Evolutionary conservation across 148 eudicot genomes (phyloP).

Genomic region (Fagopyrum homotropicum): DNA sequence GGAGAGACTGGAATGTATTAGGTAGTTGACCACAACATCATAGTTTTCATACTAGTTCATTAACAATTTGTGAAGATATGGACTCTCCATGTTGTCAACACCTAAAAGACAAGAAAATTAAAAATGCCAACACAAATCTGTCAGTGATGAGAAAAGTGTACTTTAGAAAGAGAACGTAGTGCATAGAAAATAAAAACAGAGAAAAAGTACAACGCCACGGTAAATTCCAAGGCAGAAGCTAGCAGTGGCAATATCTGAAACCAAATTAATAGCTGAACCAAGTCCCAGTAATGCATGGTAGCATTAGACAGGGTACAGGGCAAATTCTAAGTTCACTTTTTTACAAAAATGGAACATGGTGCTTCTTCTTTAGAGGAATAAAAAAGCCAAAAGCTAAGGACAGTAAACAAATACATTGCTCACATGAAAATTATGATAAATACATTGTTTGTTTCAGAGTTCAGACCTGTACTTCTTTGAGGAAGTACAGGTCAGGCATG

Average conservation of each 20-base stretch:
- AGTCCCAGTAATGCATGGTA: neutral
- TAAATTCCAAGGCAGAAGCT: slow-evolving; percentile 83
- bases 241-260: slow-evolving; percentile 78
- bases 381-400: neutral
- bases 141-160: neutral
- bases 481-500: too few relatives aligned
- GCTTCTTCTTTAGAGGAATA: neutral
- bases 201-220: slow-evolving; percentile 5
- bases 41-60: slow-evolving; percentile 64
- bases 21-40: slow-evolving; percentile 3
- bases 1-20: neutral
- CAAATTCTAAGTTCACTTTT: neutral
- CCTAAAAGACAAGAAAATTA: slow-evolving; percentile 35
- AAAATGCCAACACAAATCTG: neutral
- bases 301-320: neutral
- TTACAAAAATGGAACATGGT: neutral
- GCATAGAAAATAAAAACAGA: neutral
- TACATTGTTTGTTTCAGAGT: neutral
- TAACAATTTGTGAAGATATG: slow-evolving; percentile 77
- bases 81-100: slow-evolving; percentile 86
- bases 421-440: neutral
- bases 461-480: too few relatives aligned
- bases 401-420: neutral
- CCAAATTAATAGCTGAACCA: neutral
- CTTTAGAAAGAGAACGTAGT: neutral